Conservation (phyloP, 306 rosid species). For the Inga laurina region DNA sequence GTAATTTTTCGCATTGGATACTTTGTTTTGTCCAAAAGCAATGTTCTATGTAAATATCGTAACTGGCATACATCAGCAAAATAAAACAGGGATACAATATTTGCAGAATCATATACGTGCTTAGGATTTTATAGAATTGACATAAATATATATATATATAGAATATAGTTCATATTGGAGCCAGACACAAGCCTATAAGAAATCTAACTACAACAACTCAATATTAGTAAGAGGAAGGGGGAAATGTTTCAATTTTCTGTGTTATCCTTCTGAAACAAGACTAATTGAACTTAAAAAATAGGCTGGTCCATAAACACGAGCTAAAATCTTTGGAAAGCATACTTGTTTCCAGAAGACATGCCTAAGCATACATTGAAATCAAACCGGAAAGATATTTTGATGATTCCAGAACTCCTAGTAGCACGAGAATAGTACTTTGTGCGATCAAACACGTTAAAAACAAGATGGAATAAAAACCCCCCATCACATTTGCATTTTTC, state of each 20-base stretch:
- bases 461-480: not conserved
- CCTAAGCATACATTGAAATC: constrained; percentile 1
- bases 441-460: constrained; percentile 11
- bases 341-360: not conserved
- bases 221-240: not conserved
- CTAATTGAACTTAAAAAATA: not conserved
- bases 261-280: not conserved
- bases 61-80: not conserved
- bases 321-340: not conserved
- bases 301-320: not conserved
- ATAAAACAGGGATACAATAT: not conserved
- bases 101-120: not conserved
- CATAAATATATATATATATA: not conserved
- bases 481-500: not conserved
- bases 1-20: not conserved
- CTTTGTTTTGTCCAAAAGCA: not conserved
- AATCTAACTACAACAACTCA: not conserved
- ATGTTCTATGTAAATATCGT: not conserved
- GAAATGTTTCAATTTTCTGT: not conserved
- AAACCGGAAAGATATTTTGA: not conserved
- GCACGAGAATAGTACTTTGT: not conserved
- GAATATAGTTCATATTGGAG: not conserved
- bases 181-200: not conserved
- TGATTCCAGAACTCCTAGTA: not conserved
- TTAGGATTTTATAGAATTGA: not conserved